Conservation (phyloP, 2,329 filamentous ascomycete genomes). For the Penicillium sp. region DNA sequence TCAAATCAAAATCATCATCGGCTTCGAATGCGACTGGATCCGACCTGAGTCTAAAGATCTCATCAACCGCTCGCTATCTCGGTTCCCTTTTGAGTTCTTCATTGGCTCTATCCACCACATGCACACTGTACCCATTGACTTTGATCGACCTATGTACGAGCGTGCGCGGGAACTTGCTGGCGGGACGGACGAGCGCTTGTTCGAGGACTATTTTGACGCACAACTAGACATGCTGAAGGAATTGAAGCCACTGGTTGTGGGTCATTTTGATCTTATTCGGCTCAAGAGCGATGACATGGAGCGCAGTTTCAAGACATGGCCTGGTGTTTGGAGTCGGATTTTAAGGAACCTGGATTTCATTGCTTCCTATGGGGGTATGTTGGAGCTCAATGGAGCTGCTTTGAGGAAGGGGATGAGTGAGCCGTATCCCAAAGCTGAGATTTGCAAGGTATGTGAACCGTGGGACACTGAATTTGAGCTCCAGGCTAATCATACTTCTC, state of each 20-base stretch:
- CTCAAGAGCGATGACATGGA: slow-evolving; percentile 72
- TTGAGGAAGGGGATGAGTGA: slow-evolving; percentile 87
- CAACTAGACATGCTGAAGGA: slow-evolving; percentile 77
- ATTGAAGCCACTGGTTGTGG: slow-evolving; percentile 75
- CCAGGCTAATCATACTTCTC: not conserved
- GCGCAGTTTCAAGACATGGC: slow-evolving; percentile 59
- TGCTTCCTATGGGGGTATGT: slow-evolving; percentile 71
- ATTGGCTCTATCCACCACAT: slow-evolving; percentile 92
- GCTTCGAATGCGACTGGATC: slow-evolving; percentile 94
- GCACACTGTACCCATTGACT: slow-evolving; percentile 84
- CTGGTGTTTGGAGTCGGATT: slow-evolving; percentile 71
- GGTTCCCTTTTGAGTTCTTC: slow-evolving; percentile 79
- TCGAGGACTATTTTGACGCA: slow-evolving; percentile 81
- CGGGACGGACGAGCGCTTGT: slow-evolving; percentile 71
- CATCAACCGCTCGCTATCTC: slow-evolving; percentile 59
- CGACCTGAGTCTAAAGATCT: slow-evolving; percentile 64
- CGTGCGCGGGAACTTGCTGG: slow-evolving; percentile 58
- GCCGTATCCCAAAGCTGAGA: slow-evolving; percentile 78
- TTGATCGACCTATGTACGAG: slow-evolving; percentile 67
- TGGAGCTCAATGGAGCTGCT: slow-evolving; percentile 88
- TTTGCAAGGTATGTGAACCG: slow-evolving; percentile 68
- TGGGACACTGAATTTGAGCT: not conserved
- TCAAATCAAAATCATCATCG: slow-evolving; percentile 77
- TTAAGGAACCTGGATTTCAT: slow-evolving; percentile 72
- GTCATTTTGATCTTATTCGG: slow-evolving; percentile 90